Base-by-base conservation (phyloP, 257 asterid genomes). In the Forsythia suspensa region DNA sequence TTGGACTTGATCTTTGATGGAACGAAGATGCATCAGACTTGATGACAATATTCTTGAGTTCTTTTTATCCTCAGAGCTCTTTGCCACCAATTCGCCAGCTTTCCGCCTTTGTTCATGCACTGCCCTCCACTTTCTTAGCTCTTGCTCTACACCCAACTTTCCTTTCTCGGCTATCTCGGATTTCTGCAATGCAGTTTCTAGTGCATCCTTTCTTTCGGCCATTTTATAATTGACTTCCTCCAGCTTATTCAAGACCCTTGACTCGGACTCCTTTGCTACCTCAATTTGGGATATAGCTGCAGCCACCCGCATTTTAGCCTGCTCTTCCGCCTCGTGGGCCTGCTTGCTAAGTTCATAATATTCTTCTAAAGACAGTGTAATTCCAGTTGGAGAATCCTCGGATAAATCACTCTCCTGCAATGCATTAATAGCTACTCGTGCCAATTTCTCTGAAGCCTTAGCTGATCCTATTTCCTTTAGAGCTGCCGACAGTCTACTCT, bases 381-480 rank as follows among this genome's bases (percentile, higher is more conserved):
- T 83, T 10, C 91, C 93, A 38, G 83, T 44, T 5, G 89, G 86
- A 0, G 91, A 82, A 81, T 86, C 92, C 65, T 86, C 91, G 0
- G 89, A 80, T 8, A 89, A 85, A 81, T 93, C 97, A 21, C 97
- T 91, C 87, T 95, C 98, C 71, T 81, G 82, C 77, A 93, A 79
- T 1, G 97, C 98, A 36, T 75, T 92, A 69, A 93, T 93, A 61
- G 97, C 97, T 18, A 94, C 94, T 21, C 89, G 41, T 0, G 98
- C 99, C 85, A 96, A 71, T 80, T 86, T 94, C 90, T 94, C 98
- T 0, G 96, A 88, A 67, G 97, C 97, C 84, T 85, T 91, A 7
- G 97, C 92, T 18, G 98, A 98, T 82, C 94, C 97, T 48, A 94
- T 94, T 88, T 96, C 98, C 93, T 92, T 94, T 61, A 80, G 87